Percentiles rank a stretch among this genome's conserved stretches.
Evolutionary conservation across 2,329 filamentous ascomycete genomes (phyloP).

Genomic region (Teratosphaeria nubilosa): DNA sequence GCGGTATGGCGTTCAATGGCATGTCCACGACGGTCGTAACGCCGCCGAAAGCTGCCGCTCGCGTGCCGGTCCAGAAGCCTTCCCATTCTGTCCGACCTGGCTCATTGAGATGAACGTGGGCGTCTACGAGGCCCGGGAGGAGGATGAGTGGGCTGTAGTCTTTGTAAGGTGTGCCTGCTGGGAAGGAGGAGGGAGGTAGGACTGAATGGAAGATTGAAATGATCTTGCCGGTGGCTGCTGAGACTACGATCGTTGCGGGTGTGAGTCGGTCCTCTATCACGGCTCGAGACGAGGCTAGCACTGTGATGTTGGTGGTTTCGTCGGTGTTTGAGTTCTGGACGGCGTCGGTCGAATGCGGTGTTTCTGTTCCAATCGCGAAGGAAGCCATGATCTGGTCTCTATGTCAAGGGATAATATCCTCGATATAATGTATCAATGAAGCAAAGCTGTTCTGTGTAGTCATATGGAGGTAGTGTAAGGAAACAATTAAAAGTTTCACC

Average conservation of each 20-base stretch:
- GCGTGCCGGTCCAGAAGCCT: slow-evolving; percentile 89
- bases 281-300: slow-evolving; percentile 75
- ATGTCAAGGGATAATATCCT: background rate
- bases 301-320: slow-evolving; percentile 42
- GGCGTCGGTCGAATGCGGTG: slow-evolving; percentile 13
- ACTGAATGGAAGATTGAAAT: slow-evolving; percentile 62
- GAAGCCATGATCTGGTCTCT: slow-evolving; percentile 17
- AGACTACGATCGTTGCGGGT: slow-evolving; percentile 74
- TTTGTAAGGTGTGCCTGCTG: slow-evolving; percentile 59
- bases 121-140: slow-evolving; percentile 85
- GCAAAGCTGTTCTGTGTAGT: background rate
- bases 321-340: background rate
- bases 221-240: slow-evolving; percentile 72
- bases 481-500: background rate
- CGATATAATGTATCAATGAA: background rate
- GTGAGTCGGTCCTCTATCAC: slow-evolving; percentile 68
- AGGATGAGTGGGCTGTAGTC: slow-evolving; percentile 80
- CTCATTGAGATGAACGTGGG: slow-evolving; percentile 95
- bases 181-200: slow-evolving; percentile 66
- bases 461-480: background rate
- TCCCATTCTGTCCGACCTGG: slow-evolving; percentile 97
- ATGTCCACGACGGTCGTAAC: slow-evolving; percentile 97
- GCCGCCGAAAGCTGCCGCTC: slow-evolving; percentile 86
- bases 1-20: slow-evolving; percentile 93
- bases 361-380: slow-evolving; percentile 19